A percentile compares a stretch with the other conserved stretches of the same genome.
Conservation (phyloP, 2,329 filamentous ascomycete genomes). For the Mycogone perniciosa region DNA sequence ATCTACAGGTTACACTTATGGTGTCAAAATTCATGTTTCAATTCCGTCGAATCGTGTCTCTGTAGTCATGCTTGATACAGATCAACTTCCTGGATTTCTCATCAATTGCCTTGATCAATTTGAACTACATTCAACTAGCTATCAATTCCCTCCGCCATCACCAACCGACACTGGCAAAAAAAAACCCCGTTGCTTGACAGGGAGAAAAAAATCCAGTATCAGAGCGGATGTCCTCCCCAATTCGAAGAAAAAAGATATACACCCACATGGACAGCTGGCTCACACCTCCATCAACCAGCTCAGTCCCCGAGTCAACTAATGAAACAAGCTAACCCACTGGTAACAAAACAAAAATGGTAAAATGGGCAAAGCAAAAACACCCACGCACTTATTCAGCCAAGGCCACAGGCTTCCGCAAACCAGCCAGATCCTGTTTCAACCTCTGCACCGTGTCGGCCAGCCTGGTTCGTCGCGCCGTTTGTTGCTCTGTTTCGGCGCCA, state of each 20-base stretch:
- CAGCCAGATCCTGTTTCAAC: neutral
- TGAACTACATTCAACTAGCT: neutral
- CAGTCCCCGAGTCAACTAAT: neutral
- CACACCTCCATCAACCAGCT: neutral
- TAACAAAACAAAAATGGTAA: conserved; percentile 8
- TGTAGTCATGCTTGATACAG: too few relatives aligned
- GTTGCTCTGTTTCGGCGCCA: neutral
- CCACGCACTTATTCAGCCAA: too few relatives aligned
- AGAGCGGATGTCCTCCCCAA: neutral
- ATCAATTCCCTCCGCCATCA: neutral
- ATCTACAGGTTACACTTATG: too few relatives aligned
- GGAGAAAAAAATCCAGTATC: neutral
- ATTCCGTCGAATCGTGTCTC: too few relatives aligned
- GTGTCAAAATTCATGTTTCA: too few relatives aligned
- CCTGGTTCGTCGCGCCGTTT: neutral
- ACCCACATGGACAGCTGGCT: neutral
- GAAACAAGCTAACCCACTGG: conserved; percentile 4
- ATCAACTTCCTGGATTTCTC: too few relatives aligned
- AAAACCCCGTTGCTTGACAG: neutral
- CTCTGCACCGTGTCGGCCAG: neutral
- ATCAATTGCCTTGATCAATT: too few relatives aligned
- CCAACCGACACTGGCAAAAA: neutral
- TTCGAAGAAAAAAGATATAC: neutral
- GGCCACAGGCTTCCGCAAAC: neutral
- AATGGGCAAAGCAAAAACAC: too few relatives aligned